These are phyloP conservation scores for Cyclospora cayetanensis DNA, from an alignment of 169 alveolate genomes.

Conservation along the genomic window DNA sequence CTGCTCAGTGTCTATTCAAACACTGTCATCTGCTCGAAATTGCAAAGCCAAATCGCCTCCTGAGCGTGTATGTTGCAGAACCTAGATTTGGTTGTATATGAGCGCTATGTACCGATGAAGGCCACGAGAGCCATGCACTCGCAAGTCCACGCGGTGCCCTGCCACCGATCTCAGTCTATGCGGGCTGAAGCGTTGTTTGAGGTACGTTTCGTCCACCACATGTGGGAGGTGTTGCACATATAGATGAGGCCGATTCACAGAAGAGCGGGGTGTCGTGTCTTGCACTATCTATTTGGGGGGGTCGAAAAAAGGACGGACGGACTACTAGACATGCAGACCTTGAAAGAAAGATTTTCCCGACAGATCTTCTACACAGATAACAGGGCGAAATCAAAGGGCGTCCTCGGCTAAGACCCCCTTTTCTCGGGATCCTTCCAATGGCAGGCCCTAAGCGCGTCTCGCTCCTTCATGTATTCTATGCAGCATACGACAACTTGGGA, in stretches of 20 bases:
- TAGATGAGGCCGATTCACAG: neutral
- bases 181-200: constrained; percentile 64
- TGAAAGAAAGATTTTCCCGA: neutral
- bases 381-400: neutral
- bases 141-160: constrained; percentile 71
- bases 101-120: constrained; percentile 76
- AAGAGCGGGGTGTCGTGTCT: neutral
- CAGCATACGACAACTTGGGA: no score
- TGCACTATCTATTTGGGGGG: neutral
- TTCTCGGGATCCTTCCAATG: no score
- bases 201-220: constrained; percentile 5
- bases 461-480: no score
- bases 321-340: neutral
- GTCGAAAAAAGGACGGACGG: neutral
- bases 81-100: constrained; percentile 71
- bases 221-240: neutral
- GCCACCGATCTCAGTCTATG: constrained; percentile 39
- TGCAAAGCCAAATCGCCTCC: no score
- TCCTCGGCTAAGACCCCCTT: no score
- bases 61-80: no score
- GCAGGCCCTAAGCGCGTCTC: no score
- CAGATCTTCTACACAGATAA: neutral
- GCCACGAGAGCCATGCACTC: constrained; percentile 74
- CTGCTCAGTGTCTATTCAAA: no score
- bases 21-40: no score